phyloP scores from a whole-genome alignment of 2,329 filamentous ascomycete genomes.

The Sporothrix globosa region DNA sequence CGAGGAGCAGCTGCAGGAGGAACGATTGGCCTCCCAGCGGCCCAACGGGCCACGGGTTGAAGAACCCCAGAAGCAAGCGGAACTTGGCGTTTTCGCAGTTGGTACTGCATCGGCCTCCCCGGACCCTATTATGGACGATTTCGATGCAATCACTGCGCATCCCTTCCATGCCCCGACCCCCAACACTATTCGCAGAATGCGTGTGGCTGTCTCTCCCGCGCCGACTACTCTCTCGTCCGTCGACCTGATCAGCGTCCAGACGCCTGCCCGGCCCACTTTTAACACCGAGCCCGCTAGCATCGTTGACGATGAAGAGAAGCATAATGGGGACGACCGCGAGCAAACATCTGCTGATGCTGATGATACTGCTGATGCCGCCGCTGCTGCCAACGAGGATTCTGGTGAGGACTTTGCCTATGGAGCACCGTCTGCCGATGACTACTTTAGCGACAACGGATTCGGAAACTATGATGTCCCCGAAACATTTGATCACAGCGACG shows the following conservation, averaged over 20 bases:
- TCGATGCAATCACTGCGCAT: neutral
- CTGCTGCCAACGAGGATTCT: neutral
- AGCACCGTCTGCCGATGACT: slow-evolving; percentile 12
- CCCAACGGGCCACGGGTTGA: slow-evolving; percentile 14
- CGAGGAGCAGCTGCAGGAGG: slow-evolving; percentile 20
- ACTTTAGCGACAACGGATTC: slow-evolving; percentile 24
- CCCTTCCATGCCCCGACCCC: neutral
- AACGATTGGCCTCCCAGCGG: neutral
- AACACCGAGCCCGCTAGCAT: neutral
- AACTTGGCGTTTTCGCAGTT: neutral
- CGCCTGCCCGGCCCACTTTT: slow-evolving; percentile 23
- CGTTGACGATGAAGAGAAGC: slow-evolving; percentile 1
- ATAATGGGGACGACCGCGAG: neutral
- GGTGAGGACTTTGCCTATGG: slow-evolving; percentile 19
- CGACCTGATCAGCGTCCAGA: slow-evolving; percentile 32
- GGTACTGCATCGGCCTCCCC: slow-evolving; percentile 14
- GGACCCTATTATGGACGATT: slow-evolving; percentile 22
- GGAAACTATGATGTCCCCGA: slow-evolving; percentile 12
- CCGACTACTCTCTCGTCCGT: slow-evolving; percentile 33
- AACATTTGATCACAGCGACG: neutral
- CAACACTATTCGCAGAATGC: slow-evolving; percentile 10
- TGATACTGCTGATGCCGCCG: neutral
- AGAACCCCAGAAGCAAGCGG: neutral
- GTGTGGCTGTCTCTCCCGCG: slow-evolving; percentile 27
- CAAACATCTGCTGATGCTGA: too few species aligned